Evolutionary conservation across 345 rosid genomes (phyloP).

Genomic region (Eucalyptus sp.): DNA sequence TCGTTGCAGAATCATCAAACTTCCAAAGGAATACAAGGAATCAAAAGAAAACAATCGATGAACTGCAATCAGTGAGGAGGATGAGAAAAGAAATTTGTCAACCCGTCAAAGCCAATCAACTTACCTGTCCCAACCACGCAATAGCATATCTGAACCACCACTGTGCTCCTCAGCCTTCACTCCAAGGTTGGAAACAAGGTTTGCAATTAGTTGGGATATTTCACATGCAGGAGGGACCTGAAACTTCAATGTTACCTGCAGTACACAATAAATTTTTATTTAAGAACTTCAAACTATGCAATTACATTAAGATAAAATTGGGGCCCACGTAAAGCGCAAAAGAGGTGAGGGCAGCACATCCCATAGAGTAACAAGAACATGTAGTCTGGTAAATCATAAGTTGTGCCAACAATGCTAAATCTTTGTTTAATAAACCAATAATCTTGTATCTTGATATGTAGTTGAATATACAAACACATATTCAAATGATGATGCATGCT

Average conservation of each 20-base stretch:
- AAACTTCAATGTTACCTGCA: constrained; percentile 70
- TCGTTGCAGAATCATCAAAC: neutral
- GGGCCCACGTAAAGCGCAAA: neutral
- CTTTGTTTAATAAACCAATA: neutral
- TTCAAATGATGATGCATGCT: neutral
- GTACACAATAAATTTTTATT: neutral
- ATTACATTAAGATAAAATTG: neutral
- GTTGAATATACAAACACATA: neutral
- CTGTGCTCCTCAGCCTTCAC: constrained; percentile 51
- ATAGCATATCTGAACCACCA: constrained; percentile 67
- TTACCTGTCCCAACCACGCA: constrained; percentile 96
- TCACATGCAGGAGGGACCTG: constrained; percentile 73
- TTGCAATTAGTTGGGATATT: constrained; percentile 63
- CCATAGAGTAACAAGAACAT: neutral
- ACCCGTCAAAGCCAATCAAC: neutral
- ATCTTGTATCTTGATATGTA: neutral
- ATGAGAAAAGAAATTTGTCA: neutral
- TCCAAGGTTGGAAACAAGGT: constrained; percentile 72
- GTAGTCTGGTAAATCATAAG: neutral
- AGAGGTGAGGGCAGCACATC: neutral
- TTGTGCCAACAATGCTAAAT: neutral
- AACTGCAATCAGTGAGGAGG: neutral
- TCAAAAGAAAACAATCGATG: neutral
- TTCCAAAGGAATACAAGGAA: neutral
- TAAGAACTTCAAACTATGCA: neutral